These are phyloP conservation scores for Calonectria henricotiae DNA, from an alignment of 2,329 filamentous ascomycete species.

Conservation along the genomic window DNA sequence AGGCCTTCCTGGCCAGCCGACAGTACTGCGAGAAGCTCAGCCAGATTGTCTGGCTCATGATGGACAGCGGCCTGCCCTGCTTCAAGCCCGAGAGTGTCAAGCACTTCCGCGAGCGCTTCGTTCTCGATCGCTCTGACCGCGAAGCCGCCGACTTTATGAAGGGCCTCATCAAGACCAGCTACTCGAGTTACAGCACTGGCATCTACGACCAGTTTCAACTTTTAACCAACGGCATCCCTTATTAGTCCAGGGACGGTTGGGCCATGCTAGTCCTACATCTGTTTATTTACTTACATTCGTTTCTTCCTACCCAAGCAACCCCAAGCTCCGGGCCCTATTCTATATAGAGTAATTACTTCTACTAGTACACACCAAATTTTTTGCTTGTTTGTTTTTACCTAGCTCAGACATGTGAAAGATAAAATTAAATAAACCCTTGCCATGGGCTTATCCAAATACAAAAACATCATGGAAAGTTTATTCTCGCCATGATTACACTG, in stretches of 20 bases:
- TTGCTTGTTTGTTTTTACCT: slow-evolving; percentile 22
- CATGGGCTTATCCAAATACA: background rate
- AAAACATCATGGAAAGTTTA: slow-evolving; percentile 3
- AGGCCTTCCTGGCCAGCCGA: slow-evolving; percentile 91
- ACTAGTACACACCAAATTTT: slow-evolving; percentile 26
- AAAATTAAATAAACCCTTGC: background rate
- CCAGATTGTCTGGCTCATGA: slow-evolving; percentile 94
- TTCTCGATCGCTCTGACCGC: slow-evolving; percentile 90
- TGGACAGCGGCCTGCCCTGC: slow-evolving; percentile 95
- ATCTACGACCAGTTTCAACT: slow-evolving; percentile 99
- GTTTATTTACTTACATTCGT: slow-evolving; percentile 15
- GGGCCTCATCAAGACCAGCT: slow-evolving; percentile 90
- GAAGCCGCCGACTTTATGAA: slow-evolving; percentile 97
- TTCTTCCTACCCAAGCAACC: background rate
- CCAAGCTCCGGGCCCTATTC: background rate
- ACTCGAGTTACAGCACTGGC: slow-evolving; percentile 91
- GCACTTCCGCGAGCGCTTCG: slow-evolving; percentile 94
- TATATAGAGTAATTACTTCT: slow-evolving; percentile 28
- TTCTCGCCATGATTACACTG: slow-evolving; percentile 12
- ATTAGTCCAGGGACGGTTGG: slow-evolving; percentile 66
- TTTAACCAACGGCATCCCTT: slow-evolving; percentile 97
- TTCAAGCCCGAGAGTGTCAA: slow-evolving; percentile 97
- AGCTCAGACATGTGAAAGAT: slow-evolving; percentile 12
- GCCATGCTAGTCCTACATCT: background rate
- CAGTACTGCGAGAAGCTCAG: slow-evolving; percentile 91